These are phyloP conservation scores for Boletus rubescentipes DNA, from an alignment of 768 basidiomycete genomes.

Conservation along the genomic window DNA sequence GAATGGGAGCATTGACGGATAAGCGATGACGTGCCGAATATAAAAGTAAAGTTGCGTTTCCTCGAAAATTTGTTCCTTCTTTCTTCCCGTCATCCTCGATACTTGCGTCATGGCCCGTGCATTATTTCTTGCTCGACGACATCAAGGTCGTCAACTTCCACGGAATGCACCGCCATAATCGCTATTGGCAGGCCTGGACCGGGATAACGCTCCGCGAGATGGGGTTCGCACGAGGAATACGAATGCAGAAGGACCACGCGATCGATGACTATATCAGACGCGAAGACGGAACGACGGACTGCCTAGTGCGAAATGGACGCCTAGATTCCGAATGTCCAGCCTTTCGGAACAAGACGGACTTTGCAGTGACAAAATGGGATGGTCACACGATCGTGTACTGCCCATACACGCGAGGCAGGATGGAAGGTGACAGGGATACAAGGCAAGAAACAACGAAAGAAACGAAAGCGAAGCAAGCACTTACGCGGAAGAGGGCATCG, in stretches of 20 bases:
- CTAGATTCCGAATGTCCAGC: background rate
- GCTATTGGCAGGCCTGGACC: background rate
- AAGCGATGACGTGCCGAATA: conserved; percentile 9
- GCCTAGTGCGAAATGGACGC: background rate
- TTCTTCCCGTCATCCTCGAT: background rate
- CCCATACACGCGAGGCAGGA: background rate
- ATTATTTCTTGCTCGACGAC: background rate
- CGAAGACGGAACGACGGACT: background rate
- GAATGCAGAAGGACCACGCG: background rate
- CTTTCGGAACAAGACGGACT: conserved; percentile 7
- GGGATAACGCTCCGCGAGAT: background rate
- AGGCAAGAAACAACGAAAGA: background rate
- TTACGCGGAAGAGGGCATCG: conserved; percentile 81
- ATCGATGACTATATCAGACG: background rate
- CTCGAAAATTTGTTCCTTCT: background rate
- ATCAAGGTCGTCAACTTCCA: background rate
- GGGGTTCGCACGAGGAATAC: background rate
- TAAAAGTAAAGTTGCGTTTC: background rate
- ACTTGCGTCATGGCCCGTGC: background rate
- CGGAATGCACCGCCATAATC: background rate
- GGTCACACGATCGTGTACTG: background rate
- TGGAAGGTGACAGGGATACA: background rate
- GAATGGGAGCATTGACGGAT: background rate
- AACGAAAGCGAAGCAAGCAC: conserved; percentile 30
- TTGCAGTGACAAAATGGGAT: background rate